Evolutionary conservation across 768 basidiomycete species (phyloP), one percentile per base, ranked within the genome.

Genomic region (Heimioporus sp.): DNA sequence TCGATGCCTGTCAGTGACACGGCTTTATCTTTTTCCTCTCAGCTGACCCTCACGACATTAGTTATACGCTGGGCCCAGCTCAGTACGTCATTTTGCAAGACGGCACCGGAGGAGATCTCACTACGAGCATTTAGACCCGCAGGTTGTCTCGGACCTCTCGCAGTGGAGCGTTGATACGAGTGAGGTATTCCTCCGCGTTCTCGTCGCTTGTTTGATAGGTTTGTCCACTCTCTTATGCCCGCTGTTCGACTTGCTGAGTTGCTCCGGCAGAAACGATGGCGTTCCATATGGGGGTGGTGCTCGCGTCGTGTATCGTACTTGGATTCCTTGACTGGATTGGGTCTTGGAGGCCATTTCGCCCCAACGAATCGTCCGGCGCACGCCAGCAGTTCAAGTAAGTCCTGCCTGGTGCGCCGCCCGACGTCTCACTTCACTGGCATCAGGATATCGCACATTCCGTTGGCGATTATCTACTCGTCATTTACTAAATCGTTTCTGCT

Each of bases 391-490:
- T 90, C 64, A 76, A 77, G 86, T 83, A 31, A 43, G 67, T 3
- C 13, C 10, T 5, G 3, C 20, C 11, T 20, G 20, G 30, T 3
- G 34, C 20, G 13, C 34, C 31, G 5, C 17, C n/a, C 9, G 32
- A 17, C 10, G 5, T 41, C 30, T 39, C 13, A 51, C 28, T 20
- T 37, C 20, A 10, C 32, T 48, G 55, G 17, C 36, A 32, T 39
- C 34, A 89, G 88, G 58, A 77, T 85, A 48, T 86, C 87, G 0
- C 77, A 90, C 34, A 79, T 93, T 37, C 85, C 91, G 4, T 75
- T 93, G n/a, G 82, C 83, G 12, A 73, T 92, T 6, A 77, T 92
- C 64, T 92, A 92, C 62, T 90, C 90, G 0, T 93, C 90, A 2
- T 69, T 92, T 19, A 90, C 86, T 6, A 93, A 92, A 63, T 77